These are phyloP conservation scores for Stereum hirsutum DNA, from an alignment of 1,284 basidiomycete genomes.

Conservation along the genomic window DNA sequence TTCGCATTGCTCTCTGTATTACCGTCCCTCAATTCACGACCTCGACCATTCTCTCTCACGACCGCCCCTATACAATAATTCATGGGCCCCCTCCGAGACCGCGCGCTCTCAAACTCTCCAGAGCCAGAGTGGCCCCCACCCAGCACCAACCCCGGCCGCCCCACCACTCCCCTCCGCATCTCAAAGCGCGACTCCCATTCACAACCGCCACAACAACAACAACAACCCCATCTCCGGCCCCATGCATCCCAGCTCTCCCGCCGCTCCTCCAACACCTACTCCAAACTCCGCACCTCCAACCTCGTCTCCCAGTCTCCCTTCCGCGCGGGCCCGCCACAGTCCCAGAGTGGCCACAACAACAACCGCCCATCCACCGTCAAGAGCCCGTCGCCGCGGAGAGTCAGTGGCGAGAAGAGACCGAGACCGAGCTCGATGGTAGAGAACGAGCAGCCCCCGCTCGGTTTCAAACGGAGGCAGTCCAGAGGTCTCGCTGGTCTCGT, in stretches of 20 bases:
- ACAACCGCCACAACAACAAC: too few relatives aligned
- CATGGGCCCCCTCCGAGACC: constrained; percentile 39
- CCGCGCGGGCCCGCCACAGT: constrained; percentile 40
- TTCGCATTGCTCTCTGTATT: too few relatives aligned
- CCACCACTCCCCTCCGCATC: constrained; percentile 52
- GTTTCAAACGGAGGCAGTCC: constrained; percentile 65
- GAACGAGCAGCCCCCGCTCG: constrained; percentile 65
- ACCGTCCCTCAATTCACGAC: too few relatives aligned
- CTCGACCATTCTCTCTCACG: too few relatives aligned
- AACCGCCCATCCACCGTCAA: constrained; percentile 23
- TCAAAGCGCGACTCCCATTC: constrained; percentile 54
- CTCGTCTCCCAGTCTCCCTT: constrained; percentile 89
- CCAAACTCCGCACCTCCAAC: constrained; percentile 71
- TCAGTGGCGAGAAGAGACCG: constrained; percentile 67
- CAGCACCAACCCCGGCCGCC: constrained; percentile 29
- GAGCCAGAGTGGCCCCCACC: constrained; percentile 40
- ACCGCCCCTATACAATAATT: too few relatives aligned
- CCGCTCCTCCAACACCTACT: constrained; percentile 75
- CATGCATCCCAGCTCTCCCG: constrained; percentile 47
- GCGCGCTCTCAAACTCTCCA: constrained; percentile 52
- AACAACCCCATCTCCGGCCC: too few relatives aligned
- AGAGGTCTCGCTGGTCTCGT: constrained; percentile 68
- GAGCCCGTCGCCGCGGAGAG: constrained; percentile 32
- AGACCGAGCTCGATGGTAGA: constrained; percentile 58
- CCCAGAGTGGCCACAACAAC: constrained; percentile 38